Evolutionary conservation across 306 rosid genomes (phyloP).

Genomic region (Glycine soja): DNA sequence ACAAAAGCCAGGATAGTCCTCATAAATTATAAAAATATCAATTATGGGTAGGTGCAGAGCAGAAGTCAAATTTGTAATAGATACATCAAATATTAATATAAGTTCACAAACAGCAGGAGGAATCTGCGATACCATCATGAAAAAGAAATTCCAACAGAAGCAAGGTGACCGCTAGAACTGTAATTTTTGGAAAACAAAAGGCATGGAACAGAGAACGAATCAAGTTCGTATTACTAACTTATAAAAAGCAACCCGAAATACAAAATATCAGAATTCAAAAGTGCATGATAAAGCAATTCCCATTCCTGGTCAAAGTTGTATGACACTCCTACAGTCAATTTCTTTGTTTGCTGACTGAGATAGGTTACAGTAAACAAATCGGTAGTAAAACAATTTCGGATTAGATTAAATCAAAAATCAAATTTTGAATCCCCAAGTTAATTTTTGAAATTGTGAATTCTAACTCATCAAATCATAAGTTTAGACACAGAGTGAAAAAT

Average conservation of each 20-base stretch:
- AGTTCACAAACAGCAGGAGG: not conserved
- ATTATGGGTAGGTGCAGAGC: not conserved
- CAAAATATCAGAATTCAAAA: constrained; percentile 8
- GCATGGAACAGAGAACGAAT: not conserved
- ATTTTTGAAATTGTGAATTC: no score
- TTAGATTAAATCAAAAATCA: no score
- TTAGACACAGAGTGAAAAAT: no score
- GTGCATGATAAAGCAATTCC: not conserved
- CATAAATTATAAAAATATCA: not conserved
- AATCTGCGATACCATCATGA: not conserved
- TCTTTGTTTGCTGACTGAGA: not conserved
- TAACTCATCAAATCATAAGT: no score
- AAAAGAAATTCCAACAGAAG: constrained; percentile 16
- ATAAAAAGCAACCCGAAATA: not conserved
- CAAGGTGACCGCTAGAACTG: not conserved
- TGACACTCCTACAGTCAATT: not conserved
- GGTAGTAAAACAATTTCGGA: no score
- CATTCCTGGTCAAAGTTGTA: constrained; percentile 17
- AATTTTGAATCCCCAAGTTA: no score
- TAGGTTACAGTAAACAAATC: no score
- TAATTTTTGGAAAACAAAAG: no score
- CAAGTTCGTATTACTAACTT: not conserved
- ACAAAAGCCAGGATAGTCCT: no score
- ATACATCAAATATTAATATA: not conserved
- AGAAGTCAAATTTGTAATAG: not conserved